Evolutionary conservation across 345 rosid genomes (phyloP), one percentile per base, ranked within the genome.

Genomic region (Lepidium aucheri): DNA sequence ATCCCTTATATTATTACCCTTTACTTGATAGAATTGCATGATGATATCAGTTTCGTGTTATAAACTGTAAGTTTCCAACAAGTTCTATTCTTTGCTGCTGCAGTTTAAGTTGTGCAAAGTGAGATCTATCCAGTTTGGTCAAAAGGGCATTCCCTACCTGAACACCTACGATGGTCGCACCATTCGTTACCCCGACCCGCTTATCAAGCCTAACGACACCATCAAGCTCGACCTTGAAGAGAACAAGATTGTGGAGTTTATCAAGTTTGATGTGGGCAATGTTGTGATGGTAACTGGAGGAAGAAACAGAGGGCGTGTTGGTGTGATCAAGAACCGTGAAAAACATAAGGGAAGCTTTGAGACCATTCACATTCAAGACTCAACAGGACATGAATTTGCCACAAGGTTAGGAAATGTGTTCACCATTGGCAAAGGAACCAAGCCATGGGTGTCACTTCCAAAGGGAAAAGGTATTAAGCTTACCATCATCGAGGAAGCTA

Each of bases 391-490:
- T 30, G 96, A 89, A 73, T 89, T 87, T 57, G 96, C 94, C 9
- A 89, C 96, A 24, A 89, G 94, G 51, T 47, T 87, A 30, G 86
- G 89, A 52, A 87, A 89, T 63, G 96, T 89, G 63, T 89, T 78
- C 73, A 87, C 86, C 4, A 77, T 89, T 1, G 96, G 96, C 0
- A 87, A 87, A 70, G 94, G 96, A 41, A 68, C 88, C 15, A 89
- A 87, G 73, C 96, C 96, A 0, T 85, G 91, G 94, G 86, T 87
- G 17, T 87, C 94, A 10, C 91, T 89, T 77, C 96, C 96, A 7
- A 89, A 85, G 82, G 93, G 96, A 49, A 89, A 82, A 81, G 96
- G 96, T 74, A 89, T 89, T 58, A 85, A 89, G 85, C 80, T 89
- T 54, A 79, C 91, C 3, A 76, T 89, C 80, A 87, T 85, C 18